Evolutionary conservation across 2,329 filamentous ascomycete species (phyloP), one percentile per base, ranked within the genome.

Genomic region (Botrytis paeoniae): DNA sequence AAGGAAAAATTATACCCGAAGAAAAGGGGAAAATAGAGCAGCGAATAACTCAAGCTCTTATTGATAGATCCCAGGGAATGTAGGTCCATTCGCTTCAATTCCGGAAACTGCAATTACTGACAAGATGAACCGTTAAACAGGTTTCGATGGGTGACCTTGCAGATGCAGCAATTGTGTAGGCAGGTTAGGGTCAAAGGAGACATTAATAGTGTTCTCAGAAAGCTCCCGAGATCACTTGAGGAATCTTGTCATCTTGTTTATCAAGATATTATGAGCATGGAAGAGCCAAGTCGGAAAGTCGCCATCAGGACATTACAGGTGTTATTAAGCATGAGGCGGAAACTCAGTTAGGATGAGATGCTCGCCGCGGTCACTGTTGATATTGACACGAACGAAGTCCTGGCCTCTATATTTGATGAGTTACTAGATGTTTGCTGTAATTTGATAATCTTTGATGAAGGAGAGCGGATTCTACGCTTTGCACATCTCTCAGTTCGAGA

Each of bases 61-160:
- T 54, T n/a, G 48, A 54, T n/a, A 12, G 25, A 16, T 54, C 48
- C n/a, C 25, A 54, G 0, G 48, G 48, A 54, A 54, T 54, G 48
- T 54, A 54, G 5, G 25, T 16, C n/a, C 25, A 6, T 51, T 12
- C 1, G 25, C 2, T n/a, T 51, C 5, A 3, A 1, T 51, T 14
- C 1, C 14, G 25, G 10, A 14, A 1, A 51, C 4, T 0, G 0
- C 4, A n/a, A 1, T n/a, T 7, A n/a, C 48, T 51, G 48, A 51
- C 1, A 51, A 7, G 4, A 51, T 7, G 5, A n/a, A 51, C 25
- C 10, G 1, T n/a, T 10, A 7, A 14, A 51, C 5, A 51, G 48
- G 48, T 54, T 54, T n/a, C 0, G 48, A n/a, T 54, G 48, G 48
- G 48, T 54, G 6, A n/a, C 2, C 5, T 54, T 54, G 12, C 48